Percentiles rank a stretch among this genome's conserved stretches.
These are phyloP conservation scores for Nicotiana paniculata DNA, from an alignment of 257 asterid genomes.

Conservation along the genomic window DNA sequence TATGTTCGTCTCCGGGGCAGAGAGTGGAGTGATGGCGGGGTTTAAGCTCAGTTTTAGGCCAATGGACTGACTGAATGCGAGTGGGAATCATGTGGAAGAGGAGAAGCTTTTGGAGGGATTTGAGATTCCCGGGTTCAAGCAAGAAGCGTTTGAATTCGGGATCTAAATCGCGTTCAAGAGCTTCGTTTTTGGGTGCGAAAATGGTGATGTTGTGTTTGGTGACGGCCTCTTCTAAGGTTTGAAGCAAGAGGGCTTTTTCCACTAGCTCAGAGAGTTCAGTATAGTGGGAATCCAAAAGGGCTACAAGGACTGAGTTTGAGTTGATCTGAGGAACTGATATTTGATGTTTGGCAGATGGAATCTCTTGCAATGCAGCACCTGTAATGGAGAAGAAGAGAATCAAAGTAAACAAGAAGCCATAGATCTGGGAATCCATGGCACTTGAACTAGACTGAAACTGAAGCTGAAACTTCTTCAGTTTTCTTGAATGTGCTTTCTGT, in stretches of 20 bases:
- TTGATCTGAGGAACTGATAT: constrained; percentile 36
- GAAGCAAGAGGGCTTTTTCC: constrained; percentile 80
- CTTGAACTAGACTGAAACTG: constrained; percentile 7
- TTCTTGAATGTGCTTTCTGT: background rate
- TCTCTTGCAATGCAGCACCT: constrained; percentile 62
- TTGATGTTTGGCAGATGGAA: constrained; percentile 8
- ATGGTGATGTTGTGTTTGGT: constrained; percentile 73
- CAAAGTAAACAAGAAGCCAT: constrained; percentile 44
- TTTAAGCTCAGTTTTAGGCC: constrained; percentile 19
- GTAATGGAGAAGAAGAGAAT: constrained; percentile 21
- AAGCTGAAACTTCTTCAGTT: constrained; percentile 16
- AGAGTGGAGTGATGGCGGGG: constrained; percentile 35
- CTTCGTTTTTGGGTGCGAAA: constrained; percentile 85
- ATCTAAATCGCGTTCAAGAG: constrained; percentile 76
- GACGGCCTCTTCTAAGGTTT: constrained; percentile 75
- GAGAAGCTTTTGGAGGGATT: constrained; percentile 65
- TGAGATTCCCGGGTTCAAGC: constrained; percentile 74
- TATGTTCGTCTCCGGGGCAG: constrained; percentile 36
- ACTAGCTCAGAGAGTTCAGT: constrained; percentile 89
- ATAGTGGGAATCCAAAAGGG: constrained; percentile 82
- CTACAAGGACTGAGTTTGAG: constrained; percentile 87
- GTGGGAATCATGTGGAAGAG: constrained; percentile 79
- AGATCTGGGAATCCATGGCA: constrained; percentile 90
- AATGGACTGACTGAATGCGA: constrained; percentile 50
- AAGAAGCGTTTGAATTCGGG: constrained; percentile 82